Evolutionary conservation across 805 yeast genomes (phyloP).

Genomic region (Pichia phayaonensis): DNA sequence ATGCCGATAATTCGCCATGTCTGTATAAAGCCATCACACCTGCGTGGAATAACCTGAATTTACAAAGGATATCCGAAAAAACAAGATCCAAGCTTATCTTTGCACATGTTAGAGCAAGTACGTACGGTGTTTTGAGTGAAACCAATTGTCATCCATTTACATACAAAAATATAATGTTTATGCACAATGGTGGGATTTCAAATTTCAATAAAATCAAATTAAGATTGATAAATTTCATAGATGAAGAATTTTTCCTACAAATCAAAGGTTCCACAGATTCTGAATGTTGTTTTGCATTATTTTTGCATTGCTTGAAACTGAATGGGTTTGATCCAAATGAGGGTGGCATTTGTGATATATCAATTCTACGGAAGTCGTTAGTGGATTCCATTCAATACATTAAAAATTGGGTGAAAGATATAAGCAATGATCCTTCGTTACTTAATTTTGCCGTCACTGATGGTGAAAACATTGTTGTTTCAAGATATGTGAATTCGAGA

Average conservation of each 20-base stretch:
- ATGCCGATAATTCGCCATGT: conserved; percentile 53
- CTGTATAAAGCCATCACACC: conserved; percentile 94
- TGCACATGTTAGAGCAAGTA: conserved; percentile 95
- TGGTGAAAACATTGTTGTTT: conserved; percentile 77
- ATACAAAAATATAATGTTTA: conserved; percentile 80
- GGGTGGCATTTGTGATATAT: conserved; percentile 33
- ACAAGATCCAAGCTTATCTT: conserved; percentile 79
- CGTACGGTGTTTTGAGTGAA: conserved; percentile 89
- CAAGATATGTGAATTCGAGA: conserved; percentile 80
- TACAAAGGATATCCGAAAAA: conserved; percentile 79
- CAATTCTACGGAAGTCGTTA: conserved; percentile 57
- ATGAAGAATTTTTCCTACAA: conserved; percentile 69
- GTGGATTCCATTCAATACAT: conserved; percentile 65
- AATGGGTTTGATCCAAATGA: conserved; percentile 65
- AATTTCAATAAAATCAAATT: conserved; percentile 70
- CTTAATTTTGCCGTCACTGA: conserved; percentile 94
- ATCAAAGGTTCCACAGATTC: conserved; percentile 95
- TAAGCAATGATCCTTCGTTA: conserved; percentile 64
- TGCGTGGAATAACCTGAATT: conserved; percentile 93
- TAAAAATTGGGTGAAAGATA: conserved; percentile 70
- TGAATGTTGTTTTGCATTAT: conserved; percentile 90
- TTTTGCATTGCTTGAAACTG: conserved; percentile 64
- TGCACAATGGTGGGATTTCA: conserved; percentile 94
- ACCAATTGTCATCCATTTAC: conserved; percentile 97
- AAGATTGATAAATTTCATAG: conserved; percentile 58